phyloP scores from a whole-genome alignment of 768 basidiomycete species.

The Kwoniella shandongensis region DNA sequence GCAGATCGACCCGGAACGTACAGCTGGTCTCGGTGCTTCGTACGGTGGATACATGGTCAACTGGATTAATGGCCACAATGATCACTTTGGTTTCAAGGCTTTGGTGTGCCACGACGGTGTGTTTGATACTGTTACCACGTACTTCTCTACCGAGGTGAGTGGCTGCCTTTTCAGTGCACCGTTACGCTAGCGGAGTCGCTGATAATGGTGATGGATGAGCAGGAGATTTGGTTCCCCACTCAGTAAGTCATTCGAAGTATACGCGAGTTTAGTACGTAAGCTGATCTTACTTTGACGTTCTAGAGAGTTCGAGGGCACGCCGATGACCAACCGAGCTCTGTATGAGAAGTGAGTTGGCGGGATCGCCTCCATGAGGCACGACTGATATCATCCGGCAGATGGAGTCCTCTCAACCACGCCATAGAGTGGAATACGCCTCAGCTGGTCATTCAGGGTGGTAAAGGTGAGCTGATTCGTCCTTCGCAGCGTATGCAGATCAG shows the following conservation, averaged over 20 bases:
- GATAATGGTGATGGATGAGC: no score
- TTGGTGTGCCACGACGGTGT: conserved; percentile 91
- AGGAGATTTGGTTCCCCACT: conserved; percentile 47
- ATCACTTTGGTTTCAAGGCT: conserved; percentile 83
- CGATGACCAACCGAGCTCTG: conserved; percentile 20
- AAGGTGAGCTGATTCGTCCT: conserved; percentile 44
- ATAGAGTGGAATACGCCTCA: conserved; percentile 82
- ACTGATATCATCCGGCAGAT: conserved; percentile 55
- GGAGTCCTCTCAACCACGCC: conserved; percentile 78
- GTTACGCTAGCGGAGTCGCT: no score
- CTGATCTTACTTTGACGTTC: not conserved
- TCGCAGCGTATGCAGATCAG: not conserved
- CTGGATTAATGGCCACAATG: conserved; percentile 94
- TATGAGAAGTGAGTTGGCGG: conserved; percentile 40
- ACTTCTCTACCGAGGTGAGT: conserved; percentile 72
- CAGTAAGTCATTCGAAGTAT: conserved; percentile 13
- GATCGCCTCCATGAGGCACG: no score
- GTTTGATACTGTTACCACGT: conserved; percentile 60
- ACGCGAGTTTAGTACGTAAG: not conserved
- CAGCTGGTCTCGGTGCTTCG: conserved; percentile 67
- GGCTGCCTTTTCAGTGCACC: not conserved
- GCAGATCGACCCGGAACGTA: conserved; percentile 54
- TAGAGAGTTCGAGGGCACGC: conserved; percentile 37
- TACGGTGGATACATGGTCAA: conserved; percentile 70
- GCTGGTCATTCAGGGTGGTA: conserved; percentile 79